These are phyloP conservation scores for Parathielavia hyrcaniae DNA, from an alignment of 495 filamentous ascomycete species.

Conservation along the genomic window DNA sequence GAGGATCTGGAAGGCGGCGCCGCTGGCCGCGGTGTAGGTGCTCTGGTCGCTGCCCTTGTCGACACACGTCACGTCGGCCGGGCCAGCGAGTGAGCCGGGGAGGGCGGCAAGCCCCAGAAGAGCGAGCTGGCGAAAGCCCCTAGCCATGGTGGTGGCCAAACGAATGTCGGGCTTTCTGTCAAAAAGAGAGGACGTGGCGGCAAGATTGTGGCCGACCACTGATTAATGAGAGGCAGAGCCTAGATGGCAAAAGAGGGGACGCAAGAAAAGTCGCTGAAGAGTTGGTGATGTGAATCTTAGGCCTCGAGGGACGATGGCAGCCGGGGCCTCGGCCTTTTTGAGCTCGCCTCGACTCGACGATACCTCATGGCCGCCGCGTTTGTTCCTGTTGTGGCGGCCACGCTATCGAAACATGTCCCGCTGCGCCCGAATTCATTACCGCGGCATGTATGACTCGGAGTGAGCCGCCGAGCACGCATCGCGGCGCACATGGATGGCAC, in stretches of 20 bases:
- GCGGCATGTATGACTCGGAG: no score
- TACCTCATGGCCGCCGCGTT: neutral
- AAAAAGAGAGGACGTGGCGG: conserved; percentile 1
- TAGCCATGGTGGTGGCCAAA: neutral
- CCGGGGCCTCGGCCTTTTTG: neutral
- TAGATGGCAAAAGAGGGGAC: neutral
- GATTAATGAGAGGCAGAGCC: neutral
- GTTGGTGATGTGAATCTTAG: neutral
- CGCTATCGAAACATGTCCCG: neutral
- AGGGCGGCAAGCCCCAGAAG: neutral
- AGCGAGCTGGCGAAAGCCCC: conserved; percentile 1
- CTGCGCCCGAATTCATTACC: no score
- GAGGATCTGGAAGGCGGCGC: conserved; percentile 1
- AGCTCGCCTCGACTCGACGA: neutral
- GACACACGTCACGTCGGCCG: neutral
- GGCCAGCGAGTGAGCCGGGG: neutral
- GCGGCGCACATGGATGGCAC: no score
- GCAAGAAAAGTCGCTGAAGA: neutral
- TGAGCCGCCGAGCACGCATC: no score
- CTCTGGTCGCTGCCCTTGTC: neutral
- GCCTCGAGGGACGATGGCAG: neutral
- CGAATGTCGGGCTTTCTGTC: neutral
- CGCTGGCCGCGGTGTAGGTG: neutral
- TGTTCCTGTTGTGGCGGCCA: neutral
- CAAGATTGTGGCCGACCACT: neutral